These are phyloP conservation scores for Atalantia buxifolia DNA, from an alignment of 345 rosid genomes.

Conservation along the genomic window DNA sequence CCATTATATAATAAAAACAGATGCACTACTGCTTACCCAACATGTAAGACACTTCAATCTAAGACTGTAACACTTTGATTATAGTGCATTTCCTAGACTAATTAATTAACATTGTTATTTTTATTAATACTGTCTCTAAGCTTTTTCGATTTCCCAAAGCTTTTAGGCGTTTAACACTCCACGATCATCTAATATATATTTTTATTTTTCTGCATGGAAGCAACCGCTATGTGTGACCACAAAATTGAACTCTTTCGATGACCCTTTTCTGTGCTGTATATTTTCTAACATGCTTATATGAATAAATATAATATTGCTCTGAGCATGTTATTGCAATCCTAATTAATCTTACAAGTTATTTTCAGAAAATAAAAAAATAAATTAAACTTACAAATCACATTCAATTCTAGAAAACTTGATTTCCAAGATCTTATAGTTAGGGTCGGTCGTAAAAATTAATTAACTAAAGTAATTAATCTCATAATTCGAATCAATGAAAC, in stretches of 20 bases:
- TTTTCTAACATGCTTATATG: not conserved
- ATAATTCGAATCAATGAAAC: not conserved
- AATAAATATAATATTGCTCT: not conserved
- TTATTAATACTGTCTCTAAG: not conserved
- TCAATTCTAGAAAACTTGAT: not conserved
- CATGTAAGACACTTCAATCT: slow-evolving; percentile 12
- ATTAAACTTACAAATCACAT: not conserved
- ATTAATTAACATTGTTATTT: not conserved
- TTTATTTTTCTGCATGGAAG: slow-evolving; percentile 3
- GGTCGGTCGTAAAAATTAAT: not conserved
- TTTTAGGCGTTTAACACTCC: slow-evolving; percentile 23
- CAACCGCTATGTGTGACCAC: slow-evolving; percentile 2
- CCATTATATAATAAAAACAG: not conserved
- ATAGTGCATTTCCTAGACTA: slow-evolving; percentile 12
- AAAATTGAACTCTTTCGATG: not conserved
- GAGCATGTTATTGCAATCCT: not conserved
- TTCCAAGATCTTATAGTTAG: not conserved
- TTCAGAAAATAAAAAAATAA: no score
- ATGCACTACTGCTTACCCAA: not conserved
- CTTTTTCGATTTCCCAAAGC: slow-evolving; percentile 22
- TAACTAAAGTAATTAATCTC: not conserved
- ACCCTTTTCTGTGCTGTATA: no score
- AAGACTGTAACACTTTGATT: slow-evolving; percentile 24
- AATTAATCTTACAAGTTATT: not conserved
- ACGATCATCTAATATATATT: not conserved